A percentile compares a stretch with the other conserved stretches of the same genome.
Conservation (phyloP, 805 yeast species). For the Starmerella lactis-condensi region DNA sequence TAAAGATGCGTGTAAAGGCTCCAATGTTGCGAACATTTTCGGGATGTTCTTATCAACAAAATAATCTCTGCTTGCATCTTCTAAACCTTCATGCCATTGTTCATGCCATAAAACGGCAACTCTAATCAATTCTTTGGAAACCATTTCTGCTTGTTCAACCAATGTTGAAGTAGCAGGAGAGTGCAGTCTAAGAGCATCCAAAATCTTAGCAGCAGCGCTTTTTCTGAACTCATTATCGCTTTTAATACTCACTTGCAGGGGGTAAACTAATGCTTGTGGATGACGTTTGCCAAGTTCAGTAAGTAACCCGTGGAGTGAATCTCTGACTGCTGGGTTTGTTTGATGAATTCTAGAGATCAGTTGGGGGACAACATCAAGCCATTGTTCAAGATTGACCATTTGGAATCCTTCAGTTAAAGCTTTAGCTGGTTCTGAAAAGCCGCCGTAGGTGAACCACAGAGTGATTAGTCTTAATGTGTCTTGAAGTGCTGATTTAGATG, state of each 20-base stretch:
- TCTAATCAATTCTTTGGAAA: slow-evolving; percentile 80
- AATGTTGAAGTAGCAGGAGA: slow-evolving; percentile 37
- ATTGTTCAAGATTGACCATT: slow-evolving; percentile 74
- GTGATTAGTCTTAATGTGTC: slow-evolving; percentile 81
- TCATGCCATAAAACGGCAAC: slow-evolving; percentile 97
- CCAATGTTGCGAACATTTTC: slow-evolving; percentile 79
- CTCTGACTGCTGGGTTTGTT: slow-evolving; percentile 68
- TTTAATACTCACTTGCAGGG: slow-evolving; percentile 86
- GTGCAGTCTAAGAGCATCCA: slow-evolving; percentile 81
- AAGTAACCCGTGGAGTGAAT: slow-evolving; percentile 57
- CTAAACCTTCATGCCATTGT: slow-evolving; percentile 93
- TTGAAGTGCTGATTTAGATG: slow-evolving; percentile 72
- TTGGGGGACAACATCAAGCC: slow-evolving; percentile 93
- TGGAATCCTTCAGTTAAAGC: slow-evolving; percentile 83
- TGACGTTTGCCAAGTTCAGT: slow-evolving; percentile 85
- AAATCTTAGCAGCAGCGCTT: slow-evolving; percentile 75
- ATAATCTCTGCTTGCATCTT: slow-evolving; percentile 83
- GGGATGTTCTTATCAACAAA: slow-evolving; percentile 90
- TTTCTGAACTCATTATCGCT: slow-evolving; percentile 81
- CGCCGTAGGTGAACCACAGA: slow-evolving; percentile 92
- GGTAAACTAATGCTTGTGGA: slow-evolving; percentile 92
- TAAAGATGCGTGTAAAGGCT: slow-evolving; percentile 71
- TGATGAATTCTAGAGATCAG: slow-evolving; percentile 91
- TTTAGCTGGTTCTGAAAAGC: slow-evolving; percentile 71
- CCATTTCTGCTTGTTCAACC: slow-evolving; percentile 83